Base-by-base conservation (phyloP, 805 yeast genomes). In the Saccharomycopsis fodiens region DNA sequence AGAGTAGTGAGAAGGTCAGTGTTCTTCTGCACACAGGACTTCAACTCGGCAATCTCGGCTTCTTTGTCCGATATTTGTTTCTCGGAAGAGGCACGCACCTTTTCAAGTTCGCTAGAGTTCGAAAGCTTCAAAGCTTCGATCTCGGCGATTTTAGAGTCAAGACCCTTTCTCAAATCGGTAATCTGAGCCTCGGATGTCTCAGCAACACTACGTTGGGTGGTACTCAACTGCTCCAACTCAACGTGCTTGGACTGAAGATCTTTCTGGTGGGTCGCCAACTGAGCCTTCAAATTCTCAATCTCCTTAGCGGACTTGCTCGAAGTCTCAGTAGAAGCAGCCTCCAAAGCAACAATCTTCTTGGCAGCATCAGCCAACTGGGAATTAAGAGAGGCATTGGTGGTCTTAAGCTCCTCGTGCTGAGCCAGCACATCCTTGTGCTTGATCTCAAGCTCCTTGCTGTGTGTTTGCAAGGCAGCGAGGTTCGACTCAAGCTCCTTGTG, bases 31-130 rank as follows among this genome's bases (percentile, higher is more conserved):
- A 32, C 15, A 7, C 8, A 5, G 8, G 8, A 10, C 36, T 15
- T 32, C 17, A 57, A 34, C 3, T 42, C 41, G 3, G 39, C 39
- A 25, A 35, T 43, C 13, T 46, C 54, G 3, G 49, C 50, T 22
- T 51, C 45, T 13, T 52, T 47, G 4, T 39, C 42, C 5, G 27
- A n/a, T 12, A 22, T 17, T 5, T 19, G 19, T n/a, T 23, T 13
- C 31, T 13, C 30, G 8, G 42, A 7, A 39, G 36, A 23, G 15
- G 30, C 3, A 12, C 22, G 39, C n/a, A 25, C 4, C 17, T 36
- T 36, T 36, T 36, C 39, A 13, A 15, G 17, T 25, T 36, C 39
- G 19, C 17, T 10, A 25, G n/a, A 4, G 15, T 36, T 36, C 4
- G 39, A 4, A 20, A 17, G 20, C 8, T 17, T 34, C 17, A 15